phyloP scores from a whole-genome alignment of 2,329 filamentous ascomycete species.

The Paraphoma chrysanthemicola region DNA sequence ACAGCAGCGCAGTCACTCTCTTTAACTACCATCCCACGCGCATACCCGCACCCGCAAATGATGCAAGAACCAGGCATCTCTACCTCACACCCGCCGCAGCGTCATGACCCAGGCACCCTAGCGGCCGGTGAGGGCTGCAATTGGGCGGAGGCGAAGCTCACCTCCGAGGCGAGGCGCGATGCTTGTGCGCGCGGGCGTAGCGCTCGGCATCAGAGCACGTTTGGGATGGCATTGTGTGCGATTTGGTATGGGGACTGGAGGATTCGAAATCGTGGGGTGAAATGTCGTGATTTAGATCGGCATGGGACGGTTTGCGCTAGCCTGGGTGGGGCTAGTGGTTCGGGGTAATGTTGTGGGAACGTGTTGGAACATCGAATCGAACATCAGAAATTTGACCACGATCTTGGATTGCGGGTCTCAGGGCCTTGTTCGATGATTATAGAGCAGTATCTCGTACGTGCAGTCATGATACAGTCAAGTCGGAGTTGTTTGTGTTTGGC shows the following conservation, averaged over 20 bases:
- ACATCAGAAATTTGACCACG: too few relatives aligned
- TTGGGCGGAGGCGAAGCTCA: constrained; percentile 24
- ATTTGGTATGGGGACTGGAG: constrained; percentile 6
- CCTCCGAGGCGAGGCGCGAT: constrained; percentile 13
- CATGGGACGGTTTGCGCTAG: constrained; percentile 1
- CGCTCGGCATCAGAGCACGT: constrained; percentile 5
- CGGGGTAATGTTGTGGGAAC: neutral
- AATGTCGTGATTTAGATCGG: constrained; percentile 42
- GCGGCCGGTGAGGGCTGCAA: constrained; percentile 9
- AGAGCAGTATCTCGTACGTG: too few relatives aligned
- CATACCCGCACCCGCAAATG: constrained; percentile 16
- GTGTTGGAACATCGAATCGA: neutral
- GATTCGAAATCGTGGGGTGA: constrained; percentile 39
- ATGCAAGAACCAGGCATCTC: constrained; percentile 39
- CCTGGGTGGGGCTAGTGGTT: neutral
- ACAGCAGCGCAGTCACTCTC: too few relatives aligned
- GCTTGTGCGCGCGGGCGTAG: constrained; percentile 9
- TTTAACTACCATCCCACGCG: too few relatives aligned
- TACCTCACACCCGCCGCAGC: constrained; percentile 10
- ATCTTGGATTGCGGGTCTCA: too few relatives aligned
- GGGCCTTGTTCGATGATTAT: too few relatives aligned
- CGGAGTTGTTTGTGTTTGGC: too few relatives aligned
- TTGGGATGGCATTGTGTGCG: constrained; percentile 1
- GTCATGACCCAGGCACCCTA: constrained; percentile 10
- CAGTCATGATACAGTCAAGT: too few relatives aligned